Conservation (phyloP, 2,329 filamentous ascomycete genomes). For the Hypoxylon sp. region DNA sequence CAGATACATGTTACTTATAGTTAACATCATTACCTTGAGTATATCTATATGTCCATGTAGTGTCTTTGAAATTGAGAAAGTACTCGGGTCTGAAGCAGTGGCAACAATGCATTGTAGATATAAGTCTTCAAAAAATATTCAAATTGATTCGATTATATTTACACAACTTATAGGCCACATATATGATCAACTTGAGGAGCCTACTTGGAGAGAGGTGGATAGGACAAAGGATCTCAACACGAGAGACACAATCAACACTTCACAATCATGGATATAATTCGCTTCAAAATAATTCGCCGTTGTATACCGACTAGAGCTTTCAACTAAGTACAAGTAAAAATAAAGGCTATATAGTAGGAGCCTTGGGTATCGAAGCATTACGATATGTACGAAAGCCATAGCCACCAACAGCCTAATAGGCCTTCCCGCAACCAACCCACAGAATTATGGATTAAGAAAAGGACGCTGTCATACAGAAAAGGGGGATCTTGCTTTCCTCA, state of each 20-base stretch:
- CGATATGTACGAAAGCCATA: slow-evolving; percentile 19
- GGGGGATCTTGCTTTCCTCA: slow-evolving; percentile 32
- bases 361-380: slow-evolving; percentile 46
- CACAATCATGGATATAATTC: slow-evolving; percentile 50
- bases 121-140: too few species aligned
- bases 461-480: slow-evolving; percentile 29
- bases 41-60: neutral
- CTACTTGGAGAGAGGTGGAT: neutral
- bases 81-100: neutral
- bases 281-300: slow-evolving; percentile 7
- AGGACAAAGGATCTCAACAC: neutral
- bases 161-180: neutral
- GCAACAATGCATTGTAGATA: neutral
- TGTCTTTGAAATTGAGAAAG: neutral
- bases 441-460: slow-evolving; percentile 25
- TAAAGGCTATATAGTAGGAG: slow-evolving; percentile 12
- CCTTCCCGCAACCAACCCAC: slow-evolving; percentile 8
- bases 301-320: slow-evolving; percentile 31
- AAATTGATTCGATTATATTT: too few species aligned
- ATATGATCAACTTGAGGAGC: neutral
- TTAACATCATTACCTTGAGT: neutral
- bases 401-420: slow-evolving; percentile 1
- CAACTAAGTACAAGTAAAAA: slow-evolving; percentile 38
- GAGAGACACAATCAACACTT: neutral
- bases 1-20: neutral